Evolutionary conservation across 2,329 filamentous ascomycete genomes (phyloP).

Genomic region (Nannizzia gypsea): DNA sequence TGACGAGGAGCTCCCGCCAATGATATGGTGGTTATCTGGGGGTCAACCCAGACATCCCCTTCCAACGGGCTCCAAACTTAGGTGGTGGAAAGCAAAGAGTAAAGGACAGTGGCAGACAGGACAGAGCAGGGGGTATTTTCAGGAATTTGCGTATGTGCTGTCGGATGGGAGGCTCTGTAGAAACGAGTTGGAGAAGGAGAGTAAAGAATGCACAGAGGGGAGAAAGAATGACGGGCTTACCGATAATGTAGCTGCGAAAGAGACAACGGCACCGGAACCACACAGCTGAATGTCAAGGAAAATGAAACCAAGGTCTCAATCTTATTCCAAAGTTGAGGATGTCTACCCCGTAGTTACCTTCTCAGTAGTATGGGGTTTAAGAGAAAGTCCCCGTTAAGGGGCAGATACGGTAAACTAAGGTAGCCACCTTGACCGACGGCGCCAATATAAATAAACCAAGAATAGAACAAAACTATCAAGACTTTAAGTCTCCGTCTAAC

Average conservation of each 20-base stretch:
- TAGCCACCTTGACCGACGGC: too few species aligned
- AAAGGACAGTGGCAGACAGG: conserved; percentile 11
- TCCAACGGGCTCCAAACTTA: conserved; percentile 9
- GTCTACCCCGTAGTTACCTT: too few species aligned
- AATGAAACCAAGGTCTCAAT: too few species aligned
- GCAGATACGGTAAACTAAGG: too few species aligned
- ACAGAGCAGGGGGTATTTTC: conserved; percentile 7
- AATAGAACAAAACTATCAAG: too few species aligned
- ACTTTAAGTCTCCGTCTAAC: too few species aligned
- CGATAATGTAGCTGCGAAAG: background rate
- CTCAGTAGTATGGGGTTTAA: too few species aligned
- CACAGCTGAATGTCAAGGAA: too few species aligned
- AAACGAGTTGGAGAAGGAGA: conserved; percentile 17
- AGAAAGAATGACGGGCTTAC: background rate
- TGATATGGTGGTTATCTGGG: conserved; percentile 12
- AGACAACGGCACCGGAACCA: too few species aligned
- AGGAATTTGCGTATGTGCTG: conserved; percentile 11
- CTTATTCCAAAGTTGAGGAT: too few species aligned
- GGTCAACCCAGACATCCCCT: conserved; percentile 1
- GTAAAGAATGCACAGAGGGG: background rate
- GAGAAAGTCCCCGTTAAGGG: too few species aligned
- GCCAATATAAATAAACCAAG: too few species aligned
- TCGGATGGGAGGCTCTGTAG: conserved; percentile 10
- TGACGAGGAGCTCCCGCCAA: conserved; percentile 8
- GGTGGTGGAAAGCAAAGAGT: conserved; percentile 11